Evolutionary conservation across 441 rosid genomes (phyloP).

Genomic region (Erodium moschatum): DNA sequence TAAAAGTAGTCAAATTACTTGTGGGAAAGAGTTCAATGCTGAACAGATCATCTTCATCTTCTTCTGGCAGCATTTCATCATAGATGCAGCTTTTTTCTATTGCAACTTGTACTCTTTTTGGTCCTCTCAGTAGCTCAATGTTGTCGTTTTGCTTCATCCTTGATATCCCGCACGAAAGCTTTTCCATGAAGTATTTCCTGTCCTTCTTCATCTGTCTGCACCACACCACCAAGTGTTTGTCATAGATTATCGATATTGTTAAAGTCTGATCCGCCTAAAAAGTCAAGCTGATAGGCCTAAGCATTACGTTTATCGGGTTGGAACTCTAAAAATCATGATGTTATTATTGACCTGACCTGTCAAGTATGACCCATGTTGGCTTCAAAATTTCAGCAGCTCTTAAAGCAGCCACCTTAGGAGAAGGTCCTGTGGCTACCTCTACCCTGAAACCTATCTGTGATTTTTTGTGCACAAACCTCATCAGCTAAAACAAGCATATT

Average conservation of each 20-base stretch:
- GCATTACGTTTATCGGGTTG: no score
- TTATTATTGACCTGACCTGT: constrained; percentile 32
- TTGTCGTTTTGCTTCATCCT: constrained; percentile 37
- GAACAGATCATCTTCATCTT: constrained; percentile 15
- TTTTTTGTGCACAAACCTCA: constrained; percentile 8
- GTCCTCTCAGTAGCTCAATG: constrained; percentile 33
- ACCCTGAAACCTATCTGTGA: constrained; percentile 39
- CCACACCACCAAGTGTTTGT: background rate
- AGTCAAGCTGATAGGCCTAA: no score
- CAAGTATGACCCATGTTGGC: constrained; percentile 39
- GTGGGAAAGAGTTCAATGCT: constrained; percentile 16
- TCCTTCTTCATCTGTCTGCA: constrained; percentile 51
- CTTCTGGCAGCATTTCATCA: constrained; percentile 44
- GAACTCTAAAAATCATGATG: background rate
- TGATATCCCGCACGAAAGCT: constrained; percentile 41
- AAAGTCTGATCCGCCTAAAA: no score
- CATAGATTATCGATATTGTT: background rate
- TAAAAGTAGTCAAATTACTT: constrained; percentile 18
- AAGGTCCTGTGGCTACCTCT: constrained; percentile 36
- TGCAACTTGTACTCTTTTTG: constrained; percentile 18
- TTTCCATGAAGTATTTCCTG: constrained; percentile 35
- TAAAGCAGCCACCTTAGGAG: constrained; percentile 31
- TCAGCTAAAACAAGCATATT: no score
- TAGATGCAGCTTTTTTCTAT: no score
- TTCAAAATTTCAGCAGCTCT: constrained; percentile 29